Base-by-base conservation (phyloP, 495 filamentous ascomycete species). In the Penicillium verhagenii region DNA sequence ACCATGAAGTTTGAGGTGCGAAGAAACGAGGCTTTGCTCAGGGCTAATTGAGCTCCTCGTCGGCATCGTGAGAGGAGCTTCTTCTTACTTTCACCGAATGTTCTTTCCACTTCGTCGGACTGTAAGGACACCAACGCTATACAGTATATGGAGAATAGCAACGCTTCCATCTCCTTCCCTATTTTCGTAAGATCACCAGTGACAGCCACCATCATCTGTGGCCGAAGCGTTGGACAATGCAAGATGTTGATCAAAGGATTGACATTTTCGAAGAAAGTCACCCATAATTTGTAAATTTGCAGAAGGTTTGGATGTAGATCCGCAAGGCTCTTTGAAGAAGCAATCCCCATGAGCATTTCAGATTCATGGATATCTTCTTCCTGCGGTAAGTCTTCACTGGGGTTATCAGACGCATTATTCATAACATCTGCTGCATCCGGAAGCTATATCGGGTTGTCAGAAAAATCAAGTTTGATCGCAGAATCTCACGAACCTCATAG, bases 261-360 rank as follows among this genome's bases (percentile, higher is more conserved):
- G 55, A 89, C 81, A 57, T 84, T 82, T 51, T 84, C 79, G 13
- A 87, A 76, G 59, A 81, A 89, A 1, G 77, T 77, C 64, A 90
- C 85, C 87, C 87, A 91, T 6, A 91, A 66, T 46, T 78, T 73
- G 58, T 91, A 85, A 19, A 91, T 85, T 52, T 91, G 86, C 48
- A 89, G 76, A 6, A 83, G 69, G 4, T 68, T 66, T 1, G 88
- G 88, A 70, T 93, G 88, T n/a, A 84, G 64, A 39, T 55, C 50
- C 10, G 58, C 58, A 1, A 74, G 60, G 9, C 38, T 55, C 29
- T 57, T 44, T 24, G 33, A 50, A 3, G 50, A 49, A 5, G 29
- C 53, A 25, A 58, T 40, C 25, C 51, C 55, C 13, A 69, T 48
- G 7, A 74, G 60, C 42, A 72, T 50, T 19, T 47, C 52, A 29